These are phyloP conservation scores for Sclerotinia nivalis DNA, from an alignment of 2,329 filamentous ascomycete genomes.

Conservation along the genomic window DNA sequence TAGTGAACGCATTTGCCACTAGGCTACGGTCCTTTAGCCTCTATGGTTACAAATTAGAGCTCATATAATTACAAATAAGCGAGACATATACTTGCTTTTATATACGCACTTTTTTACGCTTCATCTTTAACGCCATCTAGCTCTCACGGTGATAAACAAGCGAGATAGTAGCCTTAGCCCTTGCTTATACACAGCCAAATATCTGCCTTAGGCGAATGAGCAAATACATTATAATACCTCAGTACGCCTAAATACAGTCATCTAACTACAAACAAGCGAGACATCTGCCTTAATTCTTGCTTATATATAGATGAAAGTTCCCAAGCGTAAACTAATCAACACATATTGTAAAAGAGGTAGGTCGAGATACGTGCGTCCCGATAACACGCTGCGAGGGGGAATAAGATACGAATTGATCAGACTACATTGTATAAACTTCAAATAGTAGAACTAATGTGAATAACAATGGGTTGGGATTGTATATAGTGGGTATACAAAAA, in stretches of 20 bases:
- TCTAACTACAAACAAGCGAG: not conserved
- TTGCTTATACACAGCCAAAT: not conserved
- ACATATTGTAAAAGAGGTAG: no score
- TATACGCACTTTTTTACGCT: not conserved
- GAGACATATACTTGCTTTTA: no score
- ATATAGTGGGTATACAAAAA: no score
- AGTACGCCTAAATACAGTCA: not conserved
- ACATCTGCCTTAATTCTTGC: not conserved
- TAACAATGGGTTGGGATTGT: no score
- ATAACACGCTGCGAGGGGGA: no score
- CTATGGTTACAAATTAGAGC: not conserved
- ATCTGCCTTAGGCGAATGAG: not conserved
- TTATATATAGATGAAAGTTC: not conserved
- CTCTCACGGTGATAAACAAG: not conserved
- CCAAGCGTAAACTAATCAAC: not conserved
- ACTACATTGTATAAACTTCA: no score
- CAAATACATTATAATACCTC: not conserved
- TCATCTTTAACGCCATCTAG: no score
- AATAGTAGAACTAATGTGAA: no score
- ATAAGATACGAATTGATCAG: no score
- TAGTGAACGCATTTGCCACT: no score
- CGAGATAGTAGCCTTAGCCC: not conserved
- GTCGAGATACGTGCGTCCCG: no score
- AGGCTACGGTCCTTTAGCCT: not conserved
- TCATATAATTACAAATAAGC: not conserved